These are phyloP conservation scores for Tanacetum coccineum DNA, from an alignment of 129 eudicot species.

Conservation along the genomic window DNA sequence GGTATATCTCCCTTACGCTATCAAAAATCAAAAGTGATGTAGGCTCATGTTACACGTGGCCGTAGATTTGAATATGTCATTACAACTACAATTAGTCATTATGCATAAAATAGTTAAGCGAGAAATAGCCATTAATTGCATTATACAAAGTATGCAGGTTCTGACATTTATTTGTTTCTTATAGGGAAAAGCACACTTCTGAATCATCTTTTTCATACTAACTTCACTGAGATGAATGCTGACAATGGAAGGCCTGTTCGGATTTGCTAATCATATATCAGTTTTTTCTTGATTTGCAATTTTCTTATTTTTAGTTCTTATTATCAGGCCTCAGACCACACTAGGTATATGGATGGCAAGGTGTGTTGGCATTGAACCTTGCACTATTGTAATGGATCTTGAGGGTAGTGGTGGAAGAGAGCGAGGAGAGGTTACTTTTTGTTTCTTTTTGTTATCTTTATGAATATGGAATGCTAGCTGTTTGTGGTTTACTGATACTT, in stretches of 20 bases:
- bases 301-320: constrained; percentile 3
- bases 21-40: too few relatives aligned
- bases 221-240: constrained; percentile 81
- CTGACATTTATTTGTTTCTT: constrained; percentile 17
- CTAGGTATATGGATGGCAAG: background rate
- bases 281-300: background rate
- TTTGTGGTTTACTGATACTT: too few relatives aligned
- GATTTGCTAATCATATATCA: background rate
- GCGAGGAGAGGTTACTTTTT: constrained; percentile 2
- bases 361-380: too few relatives aligned
- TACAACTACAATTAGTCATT: background rate
- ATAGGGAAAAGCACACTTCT: constrained; percentile 86
- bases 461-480: background rate
- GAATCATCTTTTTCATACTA: constrained; percentile 59
- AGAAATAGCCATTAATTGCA: too few relatives aligned
- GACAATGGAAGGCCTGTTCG: constrained; percentile 50
- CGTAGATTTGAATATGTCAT: background rate
- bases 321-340: constrained; percentile 7
- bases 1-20: too few relatives aligned
- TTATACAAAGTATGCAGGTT: background rate
- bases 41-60: too few relatives aligned
- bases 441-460: background rate
- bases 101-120: too few relatives aligned
- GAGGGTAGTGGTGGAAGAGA: constrained; percentile 3
- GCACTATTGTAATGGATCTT: background rate